Base-by-base conservation (phyloP, 495 filamentous ascomycete genomes). In the Parathielavia appendiculata region DNA sequence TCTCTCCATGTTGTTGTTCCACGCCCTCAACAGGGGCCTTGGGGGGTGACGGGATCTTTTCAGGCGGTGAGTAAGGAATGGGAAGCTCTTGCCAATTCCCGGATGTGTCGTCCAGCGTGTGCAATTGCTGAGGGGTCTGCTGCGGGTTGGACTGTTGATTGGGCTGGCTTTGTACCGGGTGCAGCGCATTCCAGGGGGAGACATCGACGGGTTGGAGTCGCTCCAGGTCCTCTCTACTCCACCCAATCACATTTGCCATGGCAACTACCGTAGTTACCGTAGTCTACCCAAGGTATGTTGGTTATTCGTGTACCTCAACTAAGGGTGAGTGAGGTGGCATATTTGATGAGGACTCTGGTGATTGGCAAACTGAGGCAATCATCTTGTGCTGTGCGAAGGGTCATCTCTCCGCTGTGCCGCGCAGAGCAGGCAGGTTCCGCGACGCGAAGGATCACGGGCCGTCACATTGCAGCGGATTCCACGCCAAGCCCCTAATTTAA, bases 191-290 rank as follows among this genome's bases (percentile, higher is more conserved):
- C 12, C 51, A 36, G 17, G 51, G 51, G 41, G 44, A 22, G 12
- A n/a, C 12, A 13, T 56, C 32, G 20, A 56, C 19, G 9, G 34
- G 19, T 16, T 56, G 54, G n/a, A 23, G 43, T 5, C 20, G 32
- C 44, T 49, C 54, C 14, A 48, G 35, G 16, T 56, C 54, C 36
- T 40, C 45, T 11, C 45, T 47, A 14, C 13, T 32, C 54, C 54
- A 56, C 4, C 32, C 43, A 5, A 57, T 22, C 4, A 13, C 20
- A 13, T 47, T 40, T 5, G 43, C 12, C 43, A 39, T 34, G 22
- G 14, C 40, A n/a, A 17, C 17, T 22, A 5, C 43, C 10, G 43
- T 45, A 5, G 26, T n/a, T n/a, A n/a, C n/a, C n/a, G n/a, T n/a
- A n/a, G n/a, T n/a, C n/a, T n/a, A n/a, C n/a, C n/a, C n/a, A n/a